Percentiles rank a stretch among this genome's conserved stretches.
Evolutionary conservation across 768 basidiomycete genomes (phyloP).

Genomic region (Lentinula raphanica): DNA sequence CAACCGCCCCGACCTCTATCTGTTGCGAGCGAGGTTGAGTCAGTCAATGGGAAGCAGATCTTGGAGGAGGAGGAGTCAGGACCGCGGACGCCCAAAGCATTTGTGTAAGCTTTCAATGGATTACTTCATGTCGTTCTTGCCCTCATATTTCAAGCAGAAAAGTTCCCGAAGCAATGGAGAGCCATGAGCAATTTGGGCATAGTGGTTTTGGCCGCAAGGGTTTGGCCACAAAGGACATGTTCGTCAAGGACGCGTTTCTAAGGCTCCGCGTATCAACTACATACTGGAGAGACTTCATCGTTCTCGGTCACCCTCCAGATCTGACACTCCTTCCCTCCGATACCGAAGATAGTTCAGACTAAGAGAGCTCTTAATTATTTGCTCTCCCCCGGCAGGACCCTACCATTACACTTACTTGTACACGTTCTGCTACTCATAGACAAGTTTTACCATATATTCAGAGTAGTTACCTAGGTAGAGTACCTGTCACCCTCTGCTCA

Average conservation of each 20-base stretch:
- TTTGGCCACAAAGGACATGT: conserved; percentile 78
- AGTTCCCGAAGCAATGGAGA: conserved; percentile 4
- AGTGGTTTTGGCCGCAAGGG: background rate
- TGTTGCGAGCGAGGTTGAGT: background rate
- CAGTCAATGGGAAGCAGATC: background rate
- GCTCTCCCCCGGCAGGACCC: too few relatives aligned
- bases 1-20: background rate
- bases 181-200: background rate
- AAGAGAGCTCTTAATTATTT: too few relatives aligned
- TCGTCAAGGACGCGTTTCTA: conserved; percentile 96
- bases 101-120: background rate
- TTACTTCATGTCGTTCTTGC: background rate
- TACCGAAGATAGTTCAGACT: too few relatives aligned
- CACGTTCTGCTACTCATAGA: too few relatives aligned
- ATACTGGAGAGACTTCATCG: too few relatives aligned
- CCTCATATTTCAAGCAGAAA: background rate
- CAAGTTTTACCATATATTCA: too few relatives aligned
- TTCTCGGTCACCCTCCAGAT: too few relatives aligned
- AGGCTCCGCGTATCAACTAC: conserved; percentile 97
- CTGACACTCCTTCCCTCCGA: too few relatives aligned
- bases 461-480: too few relatives aligned
- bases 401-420: too few relatives aligned
- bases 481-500: too few relatives aligned
- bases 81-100: conserved; percentile 2
- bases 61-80: background rate